phyloP scores from a whole-genome alignment of 495 filamentous ascomycete species.

The Tuber magnatum region DNA sequence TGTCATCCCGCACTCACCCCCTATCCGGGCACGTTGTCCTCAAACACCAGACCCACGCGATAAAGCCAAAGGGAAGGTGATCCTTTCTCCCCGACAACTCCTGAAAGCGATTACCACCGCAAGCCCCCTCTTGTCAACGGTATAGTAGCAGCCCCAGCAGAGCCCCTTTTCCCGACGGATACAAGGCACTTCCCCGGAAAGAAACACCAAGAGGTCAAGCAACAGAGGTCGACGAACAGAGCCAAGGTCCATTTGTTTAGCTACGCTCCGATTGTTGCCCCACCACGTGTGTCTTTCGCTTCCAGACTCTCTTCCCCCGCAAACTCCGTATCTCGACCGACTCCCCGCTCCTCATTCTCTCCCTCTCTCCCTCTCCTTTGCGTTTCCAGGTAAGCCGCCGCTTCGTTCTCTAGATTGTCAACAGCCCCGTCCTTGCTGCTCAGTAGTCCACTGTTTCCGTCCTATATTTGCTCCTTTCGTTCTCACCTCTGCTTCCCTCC shows the following conservation, averaged over 20 bases:
- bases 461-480: not conserved
- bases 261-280: conserved; percentile 13
- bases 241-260: not conserved
- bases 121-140: conserved; percentile 26
- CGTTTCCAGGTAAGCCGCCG: not conserved
- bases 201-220: conserved; percentile 12
- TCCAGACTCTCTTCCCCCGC: conserved; percentile 25
- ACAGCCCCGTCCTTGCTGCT: not conserved
- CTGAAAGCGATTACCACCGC: conserved; percentile 14
- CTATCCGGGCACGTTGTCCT: not conserved
- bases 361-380: not conserved
- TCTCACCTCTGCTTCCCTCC: not conserved
- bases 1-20: conserved; percentile 17
- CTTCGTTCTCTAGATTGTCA: not conserved
- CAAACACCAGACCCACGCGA: conserved; percentile 4
- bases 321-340: conserved; percentile 14
- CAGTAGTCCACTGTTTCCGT: not conserved
- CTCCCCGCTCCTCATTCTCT: conserved; percentile 14
- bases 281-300: conserved; percentile 26
- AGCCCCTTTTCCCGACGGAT: conserved; percentile 28
- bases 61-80: conserved; percentile 5
- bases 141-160: conserved; percentile 13
- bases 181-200: conserved; percentile 14
- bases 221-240: not conserved
- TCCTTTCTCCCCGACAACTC: not conserved